Evolutionary conservation across 1,284 basidiomycete species (phyloP).

Genomic region (Pseudozyma flocculosa): DNA sequence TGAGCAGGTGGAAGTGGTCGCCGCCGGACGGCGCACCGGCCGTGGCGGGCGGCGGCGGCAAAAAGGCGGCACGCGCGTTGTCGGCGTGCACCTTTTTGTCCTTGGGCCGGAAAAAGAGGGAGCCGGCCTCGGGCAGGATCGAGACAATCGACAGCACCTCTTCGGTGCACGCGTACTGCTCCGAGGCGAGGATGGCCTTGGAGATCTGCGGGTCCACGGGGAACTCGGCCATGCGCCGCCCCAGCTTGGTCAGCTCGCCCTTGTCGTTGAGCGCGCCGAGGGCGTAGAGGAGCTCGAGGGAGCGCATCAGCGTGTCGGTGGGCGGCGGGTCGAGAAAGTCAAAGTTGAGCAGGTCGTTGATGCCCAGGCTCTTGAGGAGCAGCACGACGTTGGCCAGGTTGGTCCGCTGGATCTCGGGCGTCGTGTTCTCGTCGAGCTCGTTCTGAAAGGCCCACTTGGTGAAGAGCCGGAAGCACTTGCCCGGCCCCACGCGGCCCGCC

Average conservation of each 20-base stretch:
- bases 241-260: conserved; percentile 83
- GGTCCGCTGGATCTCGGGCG: conserved; percentile 90
- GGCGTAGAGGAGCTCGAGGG: conserved; percentile 89
- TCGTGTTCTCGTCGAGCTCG: conserved; percentile 86
- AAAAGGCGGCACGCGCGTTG: conserved; percentile 91
- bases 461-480: conserved; percentile 95
- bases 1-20: conserved; percentile 94
- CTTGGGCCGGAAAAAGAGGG: conserved; percentile 83
- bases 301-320: conserved; percentile 96
- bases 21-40: conserved; percentile 76
- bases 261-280: conserved; percentile 91
- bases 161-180: conserved; percentile 93
- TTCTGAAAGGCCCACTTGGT: conserved; percentile 93
- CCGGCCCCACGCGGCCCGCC: conserved; percentile 90
- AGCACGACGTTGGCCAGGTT: conserved; percentile 85
- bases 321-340: conserved; percentile 79
- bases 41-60: conserved; percentile 2
- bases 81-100: conserved; percentile 65
- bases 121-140: conserved; percentile 93
- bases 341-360: conserved; percentile 63
- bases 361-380: conserved; percentile 88
- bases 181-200: conserved; percentile 86
- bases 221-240: conserved; percentile 94
- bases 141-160: conserved; percentile 93
- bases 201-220: conserved; percentile 94